A percentile compares a stretch with the other conserved stretches of the same genome.
Conservation (phyloP, 441 rosid genomes). For the Bocquillonia castaneifolia region DNA sequence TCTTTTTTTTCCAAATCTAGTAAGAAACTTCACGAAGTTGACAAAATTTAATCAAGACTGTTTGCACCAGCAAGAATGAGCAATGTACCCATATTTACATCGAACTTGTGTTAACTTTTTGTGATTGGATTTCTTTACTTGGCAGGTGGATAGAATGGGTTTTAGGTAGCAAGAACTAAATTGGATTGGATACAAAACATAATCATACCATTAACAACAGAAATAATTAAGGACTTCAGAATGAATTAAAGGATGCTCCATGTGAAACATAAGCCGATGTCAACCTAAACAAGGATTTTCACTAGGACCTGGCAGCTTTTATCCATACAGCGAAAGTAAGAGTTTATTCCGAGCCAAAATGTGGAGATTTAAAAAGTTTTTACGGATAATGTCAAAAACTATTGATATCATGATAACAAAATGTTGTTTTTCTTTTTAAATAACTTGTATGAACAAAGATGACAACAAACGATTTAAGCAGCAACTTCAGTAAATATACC, state of each 20-base stretch:
- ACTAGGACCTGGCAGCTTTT: background rate
- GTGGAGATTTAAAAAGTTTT: background rate
- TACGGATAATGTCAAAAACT: background rate
- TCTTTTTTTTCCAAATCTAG: background rate
- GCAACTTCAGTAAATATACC: background rate
- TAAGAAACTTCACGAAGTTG: background rate
- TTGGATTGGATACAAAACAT: background rate
- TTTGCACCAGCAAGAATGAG: background rate
- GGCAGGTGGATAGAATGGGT: background rate
- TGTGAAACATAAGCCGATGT: constrained; percentile 11
- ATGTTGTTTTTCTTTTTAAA: background rate
- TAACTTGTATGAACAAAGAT: background rate
- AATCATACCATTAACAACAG: background rate
- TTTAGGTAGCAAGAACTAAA: background rate
- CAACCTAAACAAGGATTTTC: background rate
- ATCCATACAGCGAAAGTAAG: background rate
- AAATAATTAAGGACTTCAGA: background rate
- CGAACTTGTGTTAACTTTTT: background rate
- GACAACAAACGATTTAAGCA: background rate
- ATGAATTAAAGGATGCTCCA: background rate
- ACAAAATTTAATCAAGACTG: background rate
- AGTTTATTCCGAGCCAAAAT: background rate
- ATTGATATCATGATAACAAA: background rate
- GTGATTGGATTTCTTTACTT: background rate
- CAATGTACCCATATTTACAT: background rate